Base-by-base conservation (phyloP, 2,329 filamentous ascomycete species). In the Aspergillus clavatus region DNA sequence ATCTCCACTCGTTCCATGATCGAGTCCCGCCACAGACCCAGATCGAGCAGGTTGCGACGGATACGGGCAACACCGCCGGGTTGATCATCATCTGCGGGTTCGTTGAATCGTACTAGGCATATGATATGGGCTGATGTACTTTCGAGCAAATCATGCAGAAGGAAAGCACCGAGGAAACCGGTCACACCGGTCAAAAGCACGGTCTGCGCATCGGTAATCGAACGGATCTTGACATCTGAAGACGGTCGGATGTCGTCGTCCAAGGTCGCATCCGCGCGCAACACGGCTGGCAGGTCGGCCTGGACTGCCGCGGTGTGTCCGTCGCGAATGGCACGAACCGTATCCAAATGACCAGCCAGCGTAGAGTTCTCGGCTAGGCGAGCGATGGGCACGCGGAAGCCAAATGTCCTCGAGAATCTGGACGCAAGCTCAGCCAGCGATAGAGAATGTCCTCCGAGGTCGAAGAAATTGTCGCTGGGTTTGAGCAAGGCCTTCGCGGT, bases 1-100 rank as follows among this genome's bases (percentile, higher is more conserved):
- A 90, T 80, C 57, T 89, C 83, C 41, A 90, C 82, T 7, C 87
- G 83, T 59, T 90, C 86, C 62, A 89, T 81, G 57, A 90, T 83
- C 0, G 79, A 80, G 58, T 90, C 86, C 42, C 80, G 76, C 87
- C 87, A 91, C 1, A 90, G 71, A 1, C 86, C 86, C 14, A 89
- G 72, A 53, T 89, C 86, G n/a, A 90, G 77, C 16, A 90, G 70
- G 57, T 90, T 89, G 60, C 81, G 81, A 26, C 87, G 82, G 47
- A 91, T 76, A 48, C 86, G 78, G 3, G 86, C 83, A 59, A 89
- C 81, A 53, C 83, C 85, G 1, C 79, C 80, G 3, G 84, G 77
- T 11, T 77, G 72, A 52, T 84, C 81, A 16, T 83, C 79, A 26
- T 81, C 76, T 4, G 77, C 74, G 0, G 84, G 83, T 47, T 88